Evolutionary conservation across 2,329 filamentous ascomycete species (phyloP).

Genomic region (Aspergillus sp.): DNA sequence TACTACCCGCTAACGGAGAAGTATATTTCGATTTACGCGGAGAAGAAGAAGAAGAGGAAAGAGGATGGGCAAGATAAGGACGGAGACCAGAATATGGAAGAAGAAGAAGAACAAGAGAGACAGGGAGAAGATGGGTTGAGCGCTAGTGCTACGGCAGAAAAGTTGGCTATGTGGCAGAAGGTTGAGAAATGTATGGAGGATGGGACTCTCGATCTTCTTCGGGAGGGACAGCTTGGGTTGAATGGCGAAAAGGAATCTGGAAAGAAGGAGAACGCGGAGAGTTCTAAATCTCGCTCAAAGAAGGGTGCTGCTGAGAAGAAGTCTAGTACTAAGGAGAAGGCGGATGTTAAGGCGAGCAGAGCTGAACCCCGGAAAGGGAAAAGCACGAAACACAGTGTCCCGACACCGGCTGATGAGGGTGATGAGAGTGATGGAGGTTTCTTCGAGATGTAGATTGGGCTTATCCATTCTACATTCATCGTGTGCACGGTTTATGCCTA

Average conservation of each 20-base stretch:
- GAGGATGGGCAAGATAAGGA: conserved; percentile 17
- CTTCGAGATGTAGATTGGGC: conserved; percentile 32
- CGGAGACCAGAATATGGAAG: conserved; percentile 15
- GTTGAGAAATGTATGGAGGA: conserved; percentile 48
- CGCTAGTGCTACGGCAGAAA: conserved; percentile 21
- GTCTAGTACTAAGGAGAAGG: conserved; percentile 10
- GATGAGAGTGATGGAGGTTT: conserved; percentile 43
- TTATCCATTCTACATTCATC: neutral
- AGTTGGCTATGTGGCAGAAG: conserved; percentile 45
- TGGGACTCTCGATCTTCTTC: conserved; percentile 42
- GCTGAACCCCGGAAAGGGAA: conserved; percentile 6
- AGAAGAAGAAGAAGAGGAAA: conserved; percentile 26
- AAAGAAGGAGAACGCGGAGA: conserved; percentile 6
- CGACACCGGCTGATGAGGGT: conserved; percentile 12
- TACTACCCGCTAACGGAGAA: conserved; percentile 61
- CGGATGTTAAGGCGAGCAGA: conserved; percentile 11
- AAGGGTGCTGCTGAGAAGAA: conserved; percentile 13
- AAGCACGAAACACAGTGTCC: conserved; percentile 2
- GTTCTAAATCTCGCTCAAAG: neutral
- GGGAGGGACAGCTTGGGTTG: conserved; percentile 40
- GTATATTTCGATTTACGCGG: conserved; percentile 58
- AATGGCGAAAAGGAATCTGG: conserved; percentile 9
- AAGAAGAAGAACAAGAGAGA: conserved; percentile 17
- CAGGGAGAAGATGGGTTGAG: conserved; percentile 24
- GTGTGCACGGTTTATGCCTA: neutral